These are phyloP conservation scores for Metroxylon sagu DNA, from an alignment of 176 grass and related monocot genomes.

Conservation along the genomic window DNA sequence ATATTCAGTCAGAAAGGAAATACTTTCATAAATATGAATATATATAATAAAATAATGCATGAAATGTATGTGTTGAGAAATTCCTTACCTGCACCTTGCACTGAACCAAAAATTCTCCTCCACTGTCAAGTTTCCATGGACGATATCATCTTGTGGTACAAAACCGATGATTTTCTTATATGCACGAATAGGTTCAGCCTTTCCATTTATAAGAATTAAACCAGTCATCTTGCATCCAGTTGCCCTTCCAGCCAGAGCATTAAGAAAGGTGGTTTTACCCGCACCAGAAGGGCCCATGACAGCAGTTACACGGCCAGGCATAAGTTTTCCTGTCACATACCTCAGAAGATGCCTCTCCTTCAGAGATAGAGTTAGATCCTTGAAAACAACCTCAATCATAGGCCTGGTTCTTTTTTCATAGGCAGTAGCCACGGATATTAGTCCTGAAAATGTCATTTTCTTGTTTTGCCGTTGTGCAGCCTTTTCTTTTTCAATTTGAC, in stretches of 20 bases:
- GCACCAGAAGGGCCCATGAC: constrained; percentile 98
- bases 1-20: too few relatives aligned
- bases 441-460: constrained; percentile 44
- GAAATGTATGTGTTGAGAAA: too few relatives aligned
- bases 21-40: too few relatives aligned
- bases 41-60: too few relatives aligned
- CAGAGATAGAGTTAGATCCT: constrained; percentile 62
- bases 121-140: constrained; percentile 78
- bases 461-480: constrained; percentile 50
- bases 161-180: constrained; percentile 76
- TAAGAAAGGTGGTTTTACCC: constrained; percentile 91
- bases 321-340: constrained; percentile 67
- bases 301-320: constrained; percentile 64
- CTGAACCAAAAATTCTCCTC: constrained; percentile 88
- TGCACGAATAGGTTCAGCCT: constrained; percentile 42
- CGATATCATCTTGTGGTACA: constrained; percentile 85
- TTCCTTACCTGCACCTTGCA: constrained; percentile 59
- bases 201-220: constrained; percentile 66
- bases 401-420: constrained; percentile 36
- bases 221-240: constrained; percentile 56
- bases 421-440: constrained; percentile 50
- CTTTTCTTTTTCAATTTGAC: constrained; percentile 80
- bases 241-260: constrained; percentile 80
- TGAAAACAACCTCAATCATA: constrained; percentile 80
- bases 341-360: constrained; percentile 71